These are phyloP conservation scores for Mychonastes homosphaera DNA, from an alignment of 139 green algal genomes.

Conservation along the genomic window DNA sequence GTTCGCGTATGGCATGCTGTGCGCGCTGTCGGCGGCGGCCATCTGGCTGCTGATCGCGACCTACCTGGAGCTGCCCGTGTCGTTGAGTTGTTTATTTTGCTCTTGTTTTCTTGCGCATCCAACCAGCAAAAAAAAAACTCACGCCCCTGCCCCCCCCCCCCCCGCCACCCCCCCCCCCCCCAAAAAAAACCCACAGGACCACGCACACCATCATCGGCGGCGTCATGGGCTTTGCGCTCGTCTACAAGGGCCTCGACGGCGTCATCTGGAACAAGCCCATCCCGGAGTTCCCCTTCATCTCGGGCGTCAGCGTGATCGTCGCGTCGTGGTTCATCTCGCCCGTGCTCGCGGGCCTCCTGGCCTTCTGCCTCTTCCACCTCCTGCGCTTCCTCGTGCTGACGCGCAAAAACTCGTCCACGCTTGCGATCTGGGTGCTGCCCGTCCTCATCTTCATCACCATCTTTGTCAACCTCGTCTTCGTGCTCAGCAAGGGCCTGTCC, in stretches of 20 bases:
- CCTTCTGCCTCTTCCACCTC: slow-evolving; percentile 21
- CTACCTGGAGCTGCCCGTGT: slow-evolving; percentile 42
- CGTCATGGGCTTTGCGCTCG: slow-evolving; percentile 24
- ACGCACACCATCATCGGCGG: slow-evolving; percentile 27
- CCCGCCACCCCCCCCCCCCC: no score
- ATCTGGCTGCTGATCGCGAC: slow-evolving; percentile 43
- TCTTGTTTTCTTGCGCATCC: no score
- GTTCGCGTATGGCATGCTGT: slow-evolving; percentile 42
- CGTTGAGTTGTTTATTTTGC: no score
- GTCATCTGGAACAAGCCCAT: slow-evolving; percentile 30
- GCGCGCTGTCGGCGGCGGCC: slow-evolving; percentile 33
- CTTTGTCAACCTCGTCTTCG: slow-evolving; percentile 25
- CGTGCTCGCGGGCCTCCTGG: slow-evolving; percentile 26
- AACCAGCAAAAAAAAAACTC: no score
- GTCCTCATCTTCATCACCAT: slow-evolving; percentile 28
- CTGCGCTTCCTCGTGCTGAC: slow-evolving; percentile 31
- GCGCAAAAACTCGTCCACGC: slow-evolving; percentile 3
- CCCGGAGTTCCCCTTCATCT: slow-evolving; percentile 19
- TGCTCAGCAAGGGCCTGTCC: not conserved
- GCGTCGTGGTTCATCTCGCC: slow-evolving; percentile 39
- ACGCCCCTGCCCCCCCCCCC: no score
- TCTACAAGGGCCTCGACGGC: slow-evolving; percentile 18
- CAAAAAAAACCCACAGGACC: no score
- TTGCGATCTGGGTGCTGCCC: slow-evolving; percentile 27
- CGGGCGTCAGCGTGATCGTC: slow-evolving; percentile 24